Conservation (phyloP, 2,329 filamentous ascomycete species). For the Periconia sp. region DNA sequence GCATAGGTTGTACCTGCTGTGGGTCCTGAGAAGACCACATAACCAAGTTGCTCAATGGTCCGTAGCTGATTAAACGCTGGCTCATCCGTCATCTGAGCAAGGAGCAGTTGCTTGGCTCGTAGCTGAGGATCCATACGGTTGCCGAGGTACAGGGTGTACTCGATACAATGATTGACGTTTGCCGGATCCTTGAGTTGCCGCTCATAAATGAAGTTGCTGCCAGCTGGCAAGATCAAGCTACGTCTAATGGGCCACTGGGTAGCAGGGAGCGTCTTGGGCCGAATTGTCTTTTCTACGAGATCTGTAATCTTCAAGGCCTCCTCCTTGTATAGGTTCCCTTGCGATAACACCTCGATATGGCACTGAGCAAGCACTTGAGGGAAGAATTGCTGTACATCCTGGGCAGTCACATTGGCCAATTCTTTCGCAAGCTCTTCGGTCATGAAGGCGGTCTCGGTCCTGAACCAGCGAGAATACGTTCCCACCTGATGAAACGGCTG, state of each 20-base stretch:
- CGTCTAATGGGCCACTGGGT: slow-evolving; percentile 81
- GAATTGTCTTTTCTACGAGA: slow-evolving; percentile 78
- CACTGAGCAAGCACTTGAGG: slow-evolving; percentile 81
- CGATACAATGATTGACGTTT: slow-evolving; percentile 71
- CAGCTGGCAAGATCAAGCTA: slow-evolving; percentile 76
- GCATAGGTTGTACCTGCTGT: slow-evolving; percentile 74
- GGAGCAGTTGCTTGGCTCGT: slow-evolving; percentile 77
- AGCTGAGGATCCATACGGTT: slow-evolving; percentile 65
- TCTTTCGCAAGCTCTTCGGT: slow-evolving; percentile 82
- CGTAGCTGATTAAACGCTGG: slow-evolving; percentile 92
- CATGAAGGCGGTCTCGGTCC: slow-evolving; percentile 75
- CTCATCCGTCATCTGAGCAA: slow-evolving; percentile 91
- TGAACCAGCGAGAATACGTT: slow-evolving; percentile 81
- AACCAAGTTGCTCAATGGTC: slow-evolving; percentile 96
- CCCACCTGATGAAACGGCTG: slow-evolving; percentile 90
- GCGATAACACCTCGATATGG: slow-evolving; percentile 85
- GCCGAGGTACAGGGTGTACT: slow-evolving; percentile 54
- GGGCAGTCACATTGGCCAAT: slow-evolving; percentile 73
- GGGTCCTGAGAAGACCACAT: slow-evolving; percentile 88
- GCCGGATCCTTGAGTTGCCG: slow-evolving; percentile 82
- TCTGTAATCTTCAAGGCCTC: slow-evolving; percentile 87
- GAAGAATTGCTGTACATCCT: slow-evolving; percentile 78
- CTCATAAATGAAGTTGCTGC: slow-evolving; percentile 83
- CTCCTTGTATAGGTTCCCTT: slow-evolving; percentile 94
- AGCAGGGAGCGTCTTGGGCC: slow-evolving; percentile 73